Conservation (phyloP, 306 rosid species). For the Begonia loranthoides region DNA sequence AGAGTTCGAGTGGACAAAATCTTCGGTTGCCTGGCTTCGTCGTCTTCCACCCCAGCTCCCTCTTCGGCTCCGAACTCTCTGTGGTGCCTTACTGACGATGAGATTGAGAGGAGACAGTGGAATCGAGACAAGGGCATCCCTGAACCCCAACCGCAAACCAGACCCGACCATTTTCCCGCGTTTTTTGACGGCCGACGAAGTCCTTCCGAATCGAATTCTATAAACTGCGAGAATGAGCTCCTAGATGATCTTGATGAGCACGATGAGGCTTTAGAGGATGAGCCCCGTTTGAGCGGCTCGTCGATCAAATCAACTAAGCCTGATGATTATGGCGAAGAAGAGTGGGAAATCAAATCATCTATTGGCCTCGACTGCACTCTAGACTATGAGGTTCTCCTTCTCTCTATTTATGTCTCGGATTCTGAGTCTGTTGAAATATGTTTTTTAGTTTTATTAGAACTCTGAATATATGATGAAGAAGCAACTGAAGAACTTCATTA, state of each 20-base stretch:
- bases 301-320: slow-evolving; percentile 23
- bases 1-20: slow-evolving; percentile 38
- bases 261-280: slow-evolving; percentile 25
- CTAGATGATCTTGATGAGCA: slow-evolving; percentile 31
- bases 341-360: slow-evolving; percentile 62
- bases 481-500: too few relatives aligned
- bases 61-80: slow-evolving; percentile 32
- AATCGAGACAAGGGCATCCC: slow-evolving; percentile 23
- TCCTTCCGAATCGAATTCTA: neutral
- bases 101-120: slow-evolving; percentile 39
- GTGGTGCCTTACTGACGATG: slow-evolving; percentile 74
- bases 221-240: slow-evolving; percentile 6
- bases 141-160: slow-evolving; percentile 24
- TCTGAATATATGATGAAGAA: too few relatives aligned
- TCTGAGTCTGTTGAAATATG: too few relatives aligned
- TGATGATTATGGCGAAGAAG: slow-evolving; percentile 58
- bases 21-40: slow-evolving; percentile 27
- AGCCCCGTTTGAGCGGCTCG: slow-evolving; percentile 5
- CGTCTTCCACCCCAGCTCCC: slow-evolving; percentile 13
- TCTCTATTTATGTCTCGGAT: neutral
- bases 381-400: slow-evolving; percentile 56
- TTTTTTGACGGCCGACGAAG: neutral
- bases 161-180: slow-evolving; percentile 6
- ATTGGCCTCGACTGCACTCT: slow-evolving; percentile 81
- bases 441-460: too few relatives aligned